phyloP scores from a whole-genome alignment of 2,329 filamentous ascomycete genomes.

The Aspergillus neoniger region DNA sequence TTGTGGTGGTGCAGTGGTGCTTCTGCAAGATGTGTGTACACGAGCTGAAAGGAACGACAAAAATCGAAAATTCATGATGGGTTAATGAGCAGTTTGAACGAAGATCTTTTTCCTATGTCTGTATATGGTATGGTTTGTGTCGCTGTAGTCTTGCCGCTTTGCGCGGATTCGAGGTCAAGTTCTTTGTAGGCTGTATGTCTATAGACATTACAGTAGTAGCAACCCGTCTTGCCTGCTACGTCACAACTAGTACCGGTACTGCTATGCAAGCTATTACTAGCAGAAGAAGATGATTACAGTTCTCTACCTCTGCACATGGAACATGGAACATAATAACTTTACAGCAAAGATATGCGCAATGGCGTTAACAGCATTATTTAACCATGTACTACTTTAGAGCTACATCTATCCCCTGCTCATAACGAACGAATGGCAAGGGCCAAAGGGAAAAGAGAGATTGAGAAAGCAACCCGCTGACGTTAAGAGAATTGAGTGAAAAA shows the following conservation, averaged over 20 bases:
- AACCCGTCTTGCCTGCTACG: too few relatives aligned
- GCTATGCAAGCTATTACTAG: too few relatives aligned
- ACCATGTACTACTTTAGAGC: not conserved
- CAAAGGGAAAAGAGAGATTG: not conserved
- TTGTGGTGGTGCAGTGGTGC: constrained; percentile 5
- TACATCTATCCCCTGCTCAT: constrained; percentile 8
- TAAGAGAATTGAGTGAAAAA: not conserved
- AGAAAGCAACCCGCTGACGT: constrained; percentile 18
- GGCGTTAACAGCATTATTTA: not conserved
- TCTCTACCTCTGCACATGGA: too few relatives aligned
- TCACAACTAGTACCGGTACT: too few relatives aligned
- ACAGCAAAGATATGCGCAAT: not conserved
- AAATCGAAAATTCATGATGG: constrained; percentile 28
- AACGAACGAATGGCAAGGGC: constrained; percentile 5
- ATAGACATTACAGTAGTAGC: too few relatives aligned
- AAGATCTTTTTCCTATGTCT: constrained; percentile 1
- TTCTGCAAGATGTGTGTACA: constrained; percentile 25
- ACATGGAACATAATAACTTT: too few relatives aligned
- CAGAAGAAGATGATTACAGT: too few relatives aligned
- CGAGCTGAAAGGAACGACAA: constrained; percentile 23
- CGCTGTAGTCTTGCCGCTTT: too few relatives aligned
- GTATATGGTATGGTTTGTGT: not conserved
- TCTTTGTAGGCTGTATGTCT: too few relatives aligned
- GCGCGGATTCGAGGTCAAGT: too few relatives aligned
- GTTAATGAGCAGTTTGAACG: constrained; percentile 22